Percentiles rank a stretch among this genome's conserved stretches.
These are phyloP conservation scores for Pythium phragmiticola DNA, from an alignment of 352 stramenopile genomes.

Conservation along the genomic window DNA sequence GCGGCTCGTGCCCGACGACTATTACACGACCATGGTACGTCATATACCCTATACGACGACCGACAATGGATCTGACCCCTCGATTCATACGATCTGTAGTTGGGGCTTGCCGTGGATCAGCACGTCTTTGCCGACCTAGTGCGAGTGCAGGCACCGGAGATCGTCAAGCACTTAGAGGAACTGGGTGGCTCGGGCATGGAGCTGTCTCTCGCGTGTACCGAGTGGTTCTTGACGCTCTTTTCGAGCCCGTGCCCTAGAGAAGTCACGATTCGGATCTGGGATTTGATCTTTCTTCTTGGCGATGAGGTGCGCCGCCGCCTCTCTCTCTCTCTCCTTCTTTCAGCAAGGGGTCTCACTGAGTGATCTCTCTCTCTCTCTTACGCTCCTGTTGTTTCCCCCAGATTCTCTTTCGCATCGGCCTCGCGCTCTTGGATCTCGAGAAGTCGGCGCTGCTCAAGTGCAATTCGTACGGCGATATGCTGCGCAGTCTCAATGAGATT, in stretches of 20 bases:
- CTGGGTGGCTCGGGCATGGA: constrained; percentile 85
- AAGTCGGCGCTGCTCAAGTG: constrained; percentile 55
- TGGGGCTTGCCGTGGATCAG: constrained; percentile 84
- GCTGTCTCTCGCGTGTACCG: constrained; percentile 81
- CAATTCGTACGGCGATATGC: constrained; percentile 74
- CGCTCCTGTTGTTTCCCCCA: constrained; percentile 16
- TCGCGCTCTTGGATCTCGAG: constrained; percentile 73
- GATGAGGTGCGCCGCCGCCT: constrained; percentile 53
- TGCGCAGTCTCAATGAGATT: constrained; percentile 81
- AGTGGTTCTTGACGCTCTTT: constrained; percentile 89
- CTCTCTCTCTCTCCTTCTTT: background rate
- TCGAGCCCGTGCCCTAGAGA: constrained; percentile 71
- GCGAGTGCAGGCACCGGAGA: constrained; percentile 64
- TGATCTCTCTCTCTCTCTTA: too few species aligned
- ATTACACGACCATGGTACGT: constrained; percentile 86
- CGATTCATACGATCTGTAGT: constrained; percentile 27
- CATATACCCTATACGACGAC: too few species aligned
- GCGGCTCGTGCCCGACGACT: constrained; percentile 77
- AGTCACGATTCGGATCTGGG: constrained; percentile 82
- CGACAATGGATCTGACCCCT: background rate
- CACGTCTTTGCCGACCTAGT: constrained; percentile 88
- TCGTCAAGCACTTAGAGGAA: constrained; percentile 57
- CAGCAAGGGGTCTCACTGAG: background rate
- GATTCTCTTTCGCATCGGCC: constrained; percentile 73
- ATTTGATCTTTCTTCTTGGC: constrained; percentile 79